phyloP scores from a whole-genome alignment of 805 yeast species.

The Candida boidinii region DNA sequence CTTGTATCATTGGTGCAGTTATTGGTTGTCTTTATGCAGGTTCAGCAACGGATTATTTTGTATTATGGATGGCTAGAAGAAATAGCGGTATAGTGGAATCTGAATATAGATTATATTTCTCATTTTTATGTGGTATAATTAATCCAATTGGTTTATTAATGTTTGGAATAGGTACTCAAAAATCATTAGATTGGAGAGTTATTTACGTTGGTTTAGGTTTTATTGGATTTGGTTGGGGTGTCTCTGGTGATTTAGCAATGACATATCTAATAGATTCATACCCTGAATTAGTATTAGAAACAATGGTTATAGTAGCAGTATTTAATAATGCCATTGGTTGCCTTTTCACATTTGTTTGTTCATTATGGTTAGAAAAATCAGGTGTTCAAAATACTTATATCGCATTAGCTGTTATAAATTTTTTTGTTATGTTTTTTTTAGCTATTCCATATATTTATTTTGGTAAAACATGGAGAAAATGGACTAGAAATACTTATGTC shows the following conservation, averaged over 20 bases:
- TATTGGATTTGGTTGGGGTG: conserved; percentile 63
- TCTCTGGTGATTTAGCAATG: conserved; percentile 65
- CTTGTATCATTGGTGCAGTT: conserved; percentile 57
- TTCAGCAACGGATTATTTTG: conserved; percentile 48
- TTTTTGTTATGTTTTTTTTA: conserved; percentile 41
- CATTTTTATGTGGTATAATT: conserved; percentile 44
- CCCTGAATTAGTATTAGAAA: conserved; percentile 62
- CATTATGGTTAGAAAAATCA: conserved; percentile 47
- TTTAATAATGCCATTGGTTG: conserved; percentile 60
- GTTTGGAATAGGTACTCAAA: conserved; percentile 60
- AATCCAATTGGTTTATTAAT: conserved; percentile 56
- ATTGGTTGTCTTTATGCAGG: conserved; percentile 65
- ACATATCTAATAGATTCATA: conserved; percentile 59
- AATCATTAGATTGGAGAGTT: conserved; percentile 42
- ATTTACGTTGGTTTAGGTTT: conserved; percentile 56
- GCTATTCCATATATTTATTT: conserved; percentile 50
- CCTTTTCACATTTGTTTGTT: conserved; percentile 58
- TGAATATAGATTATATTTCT: conserved; percentile 52
- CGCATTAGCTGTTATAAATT: conserved; percentile 51
- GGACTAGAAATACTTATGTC: conserved; percentile 50
- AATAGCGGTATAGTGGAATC: conserved; percentile 59
- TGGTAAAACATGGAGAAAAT: conserved; percentile 49
- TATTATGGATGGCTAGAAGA: conserved; percentile 50
- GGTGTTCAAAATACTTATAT: conserved; percentile 54
- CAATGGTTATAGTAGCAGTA: conserved; percentile 61